Conservation (phyloP, 2,329 filamentous ascomycete genomes). For the Aspergillus candidus region DNA sequence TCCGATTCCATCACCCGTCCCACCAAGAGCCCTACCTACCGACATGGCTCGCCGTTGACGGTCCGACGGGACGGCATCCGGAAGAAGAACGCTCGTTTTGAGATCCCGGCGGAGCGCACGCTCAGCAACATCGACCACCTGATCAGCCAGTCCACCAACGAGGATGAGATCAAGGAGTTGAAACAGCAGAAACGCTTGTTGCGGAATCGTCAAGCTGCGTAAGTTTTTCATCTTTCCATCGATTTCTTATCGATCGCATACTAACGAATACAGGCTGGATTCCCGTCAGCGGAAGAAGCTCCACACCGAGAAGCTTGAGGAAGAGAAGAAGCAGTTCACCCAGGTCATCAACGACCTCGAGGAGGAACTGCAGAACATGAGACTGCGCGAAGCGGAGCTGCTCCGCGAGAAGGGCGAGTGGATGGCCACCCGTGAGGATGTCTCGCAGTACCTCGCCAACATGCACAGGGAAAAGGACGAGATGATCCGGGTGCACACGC, state of each 20-base stretch:
- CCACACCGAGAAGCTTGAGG: conserved; percentile 92
- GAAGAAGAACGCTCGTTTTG: conserved; percentile 98
- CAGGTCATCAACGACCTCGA: conserved; percentile 71
- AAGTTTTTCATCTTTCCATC: conserved; percentile 39
- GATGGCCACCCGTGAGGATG: conserved; percentile 66
- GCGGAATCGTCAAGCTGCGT: conserved; percentile 95
- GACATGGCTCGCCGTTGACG: conserved; percentile 67
- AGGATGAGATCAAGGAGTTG: conserved; percentile 92
- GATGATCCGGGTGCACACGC: conserved; percentile 77
- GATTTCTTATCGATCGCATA: conserved; percentile 10
- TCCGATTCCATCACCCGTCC: conserved; percentile 48
- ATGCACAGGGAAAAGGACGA: conserved; percentile 86
- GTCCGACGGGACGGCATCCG: conserved; percentile 79
- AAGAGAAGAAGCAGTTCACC: conserved; percentile 90
- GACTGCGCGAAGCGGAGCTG: conserved; percentile 51
- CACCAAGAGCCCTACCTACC: conserved; percentile 59
- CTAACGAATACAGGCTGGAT: conserved; percentile 60
- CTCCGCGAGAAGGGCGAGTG: conserved; percentile 56
- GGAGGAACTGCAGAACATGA: conserved; percentile 65
- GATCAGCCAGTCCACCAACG: conserved; percentile 72
- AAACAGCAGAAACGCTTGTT: conserved; percentile 97
- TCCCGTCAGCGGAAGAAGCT: conserved; percentile 97
- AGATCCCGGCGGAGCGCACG: conserved; percentile 90
- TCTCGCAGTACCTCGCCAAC: conserved; percentile 67
- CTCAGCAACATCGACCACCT: conserved; percentile 91